A percentile compares a stretch with the other conserved stretches of the same genome.
phyloP scores from a whole-genome alignment of 345 rosid genomes.

The Raphanus raphanistrum region DNA sequence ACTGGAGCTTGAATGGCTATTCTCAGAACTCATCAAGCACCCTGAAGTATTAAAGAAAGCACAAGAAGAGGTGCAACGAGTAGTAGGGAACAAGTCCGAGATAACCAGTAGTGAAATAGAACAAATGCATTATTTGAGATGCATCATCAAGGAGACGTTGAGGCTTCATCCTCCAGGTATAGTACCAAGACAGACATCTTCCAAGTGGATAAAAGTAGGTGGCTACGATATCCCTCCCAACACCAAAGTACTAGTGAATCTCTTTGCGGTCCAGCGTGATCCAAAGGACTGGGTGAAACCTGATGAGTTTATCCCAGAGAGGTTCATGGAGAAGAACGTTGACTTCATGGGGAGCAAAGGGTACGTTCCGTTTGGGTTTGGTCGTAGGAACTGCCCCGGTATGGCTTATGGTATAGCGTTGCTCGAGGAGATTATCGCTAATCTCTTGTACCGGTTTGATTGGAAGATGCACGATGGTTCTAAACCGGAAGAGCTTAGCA shows the following conservation, averaged over 20 bases:
- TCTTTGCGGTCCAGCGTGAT: conserved; percentile 30
- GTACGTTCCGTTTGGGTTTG: conserved; percentile 35
- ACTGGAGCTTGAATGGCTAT: conserved; percentile 33
- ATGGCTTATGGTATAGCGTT: conserved; percentile 24
- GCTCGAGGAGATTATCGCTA: conserved; percentile 27
- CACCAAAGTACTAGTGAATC: conserved; percentile 32
- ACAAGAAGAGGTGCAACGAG: conserved; percentile 31
- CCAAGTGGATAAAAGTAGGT: conserved; percentile 14
- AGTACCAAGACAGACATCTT: conserved; percentile 28
- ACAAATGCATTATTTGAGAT: conserved; percentile 35
- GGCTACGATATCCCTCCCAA: conserved; percentile 35
- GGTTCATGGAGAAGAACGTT: conserved; percentile 20
- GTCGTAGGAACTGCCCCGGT: conserved; percentile 39
- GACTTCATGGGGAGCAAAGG: conserved; percentile 36
- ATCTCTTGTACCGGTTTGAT: conserved; percentile 32
- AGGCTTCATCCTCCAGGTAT: conserved; percentile 34
- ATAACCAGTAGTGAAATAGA: conserved; percentile 21
- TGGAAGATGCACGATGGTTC: conserved; percentile 32
- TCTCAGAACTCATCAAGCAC: conserved; percentile 32
- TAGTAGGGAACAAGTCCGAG: conserved; percentile 31
- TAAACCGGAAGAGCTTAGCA: conserved; percentile 24
- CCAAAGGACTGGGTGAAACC: conserved; percentile 39
- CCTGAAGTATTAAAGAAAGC: conserved; percentile 29
- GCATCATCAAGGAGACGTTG: conserved; percentile 32
- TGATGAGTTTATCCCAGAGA: conserved; percentile 34